These are phyloP conservation scores for Podila epicladia DNA, from an alignment of 192 early-diverging fungal genomes.

Conservation along the genomic window DNA sequence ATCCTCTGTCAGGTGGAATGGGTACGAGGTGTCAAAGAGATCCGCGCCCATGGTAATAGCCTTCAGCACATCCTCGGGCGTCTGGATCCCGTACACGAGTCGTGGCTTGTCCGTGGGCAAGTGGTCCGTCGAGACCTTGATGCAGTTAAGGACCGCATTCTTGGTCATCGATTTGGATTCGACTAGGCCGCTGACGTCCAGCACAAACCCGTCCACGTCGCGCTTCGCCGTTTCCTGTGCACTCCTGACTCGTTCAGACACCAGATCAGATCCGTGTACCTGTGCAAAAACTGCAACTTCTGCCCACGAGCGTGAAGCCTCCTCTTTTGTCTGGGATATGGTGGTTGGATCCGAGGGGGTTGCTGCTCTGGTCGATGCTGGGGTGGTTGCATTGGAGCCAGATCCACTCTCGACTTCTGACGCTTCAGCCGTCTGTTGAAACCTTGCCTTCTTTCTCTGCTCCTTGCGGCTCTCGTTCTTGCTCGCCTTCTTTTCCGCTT, in stretches of 20 bases:
- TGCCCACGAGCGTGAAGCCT: conserved; percentile 4
- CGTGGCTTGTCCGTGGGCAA: conserved; percentile 63
- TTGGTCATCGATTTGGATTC: not conserved
- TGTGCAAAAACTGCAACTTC: conserved; percentile 57
- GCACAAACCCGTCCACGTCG: conserved; percentile 38
- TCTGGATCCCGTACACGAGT: conserved; percentile 57
- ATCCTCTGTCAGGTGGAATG: conserved; percentile 69
- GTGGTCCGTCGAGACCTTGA: conserved; percentile 55
- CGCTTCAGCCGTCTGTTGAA: not conserved
- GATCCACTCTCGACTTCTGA: not conserved
- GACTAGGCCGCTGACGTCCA: conserved; percentile 17
- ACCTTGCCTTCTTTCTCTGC: conserved; percentile 10
- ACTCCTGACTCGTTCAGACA: conserved; percentile 57
- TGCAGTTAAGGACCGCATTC: conserved; percentile 34
- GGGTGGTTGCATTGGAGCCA: not conserved
- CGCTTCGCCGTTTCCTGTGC: conserved; percentile 53
- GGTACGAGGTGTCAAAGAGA: conserved; percentile 77
- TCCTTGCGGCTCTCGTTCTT: conserved; percentile 21
- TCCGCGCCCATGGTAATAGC: conserved; percentile 68
- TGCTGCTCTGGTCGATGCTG: no score
- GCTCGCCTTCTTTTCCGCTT: conserved; percentile 20
- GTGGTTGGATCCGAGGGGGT: no score
- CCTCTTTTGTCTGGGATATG: no score
- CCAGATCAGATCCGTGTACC: conserved; percentile 53
- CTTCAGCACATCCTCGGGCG: conserved; percentile 61